Evolutionary conservation across 2,329 filamentous ascomycete species (phyloP), one percentile per base, ranked within the genome.

Genomic region (Diaporthe vaccinii): DNA sequence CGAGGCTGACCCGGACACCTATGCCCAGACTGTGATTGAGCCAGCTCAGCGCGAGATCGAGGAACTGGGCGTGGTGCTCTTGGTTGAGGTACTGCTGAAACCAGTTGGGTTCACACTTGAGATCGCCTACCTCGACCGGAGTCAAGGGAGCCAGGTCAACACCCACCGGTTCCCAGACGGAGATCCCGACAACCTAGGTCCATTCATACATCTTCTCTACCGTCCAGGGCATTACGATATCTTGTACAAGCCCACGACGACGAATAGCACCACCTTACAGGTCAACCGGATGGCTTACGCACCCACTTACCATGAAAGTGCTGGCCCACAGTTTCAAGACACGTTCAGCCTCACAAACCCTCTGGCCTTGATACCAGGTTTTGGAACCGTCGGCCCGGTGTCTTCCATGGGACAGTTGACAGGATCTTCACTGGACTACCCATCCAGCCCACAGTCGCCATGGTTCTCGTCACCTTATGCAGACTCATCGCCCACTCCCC

Each of bases 191-290:
- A 80, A 82, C 0, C 80, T 89, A 0, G 88, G 86, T 0, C 87
- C 88, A 36, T 87, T 90, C 44, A 90, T 93, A 49, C 87, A 91
- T 78, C 85, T 89, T 76, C 89, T 88, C 81, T 96, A 86, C 89
- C 92, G 86, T 82, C 97, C 87, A 57, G 95, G 95, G 76, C 97
- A 98, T 84, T 99, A 98, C 84, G 97, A 98, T 83, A 92, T 99
- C 76, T 89, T 98, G 46, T 99, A 99, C 78, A 82, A 77, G 73
- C 78, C 76, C 81, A 72, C 75, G 80, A 69, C 59, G 78, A 74
- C 76, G 80, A 15, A 28, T 1, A 22, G 17, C 10, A 65, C 41
- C 20, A n/a, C 81, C 83, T n/a, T 92, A 59, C 89, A 91, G 78
- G 88, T 93, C 61, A 86, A 91, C 79, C 85, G 89, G 34, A 89